Conservation (phyloP, 139 green algal species). For the Prasinococcaceae sp. region DNA sequence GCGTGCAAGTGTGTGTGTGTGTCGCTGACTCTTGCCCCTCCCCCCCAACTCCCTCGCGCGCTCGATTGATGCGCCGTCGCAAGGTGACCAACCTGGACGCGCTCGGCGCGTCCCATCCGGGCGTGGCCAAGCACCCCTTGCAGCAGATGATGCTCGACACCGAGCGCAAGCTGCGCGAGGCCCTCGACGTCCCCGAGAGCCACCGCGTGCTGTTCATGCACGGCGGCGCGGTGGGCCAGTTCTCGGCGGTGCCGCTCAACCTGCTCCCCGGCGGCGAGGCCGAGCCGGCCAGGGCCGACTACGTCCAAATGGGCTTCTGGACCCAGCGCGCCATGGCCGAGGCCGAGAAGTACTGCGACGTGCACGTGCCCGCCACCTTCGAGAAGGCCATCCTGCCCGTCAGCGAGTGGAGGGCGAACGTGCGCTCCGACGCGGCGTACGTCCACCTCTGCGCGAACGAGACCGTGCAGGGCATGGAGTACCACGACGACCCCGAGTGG, state of each 20-base stretch:
- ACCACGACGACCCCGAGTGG: constrained; percentile 64
- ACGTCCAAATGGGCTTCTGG: constrained; percentile 86
- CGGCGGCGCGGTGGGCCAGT: constrained; percentile 85
- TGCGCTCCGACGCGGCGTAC: constrained; percentile 63
- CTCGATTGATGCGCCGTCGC: no score
- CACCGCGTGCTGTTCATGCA: constrained; percentile 90
- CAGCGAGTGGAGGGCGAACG: constrained; percentile 67
- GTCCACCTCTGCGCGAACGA: constrained; percentile 99
- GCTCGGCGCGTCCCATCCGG: background rate
- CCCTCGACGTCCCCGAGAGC: constrained; percentile 84
- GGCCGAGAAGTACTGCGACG: constrained; percentile 55
- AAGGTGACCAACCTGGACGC: background rate
- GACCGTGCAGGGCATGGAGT: constrained; percentile 97
- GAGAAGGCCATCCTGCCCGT: constrained; percentile 36
- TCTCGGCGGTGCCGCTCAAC: constrained; percentile 87
- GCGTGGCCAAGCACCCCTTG: background rate
- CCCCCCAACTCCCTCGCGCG: no score
- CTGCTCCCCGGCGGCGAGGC: constrained; percentile 22
- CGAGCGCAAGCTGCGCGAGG: constrained; percentile 73
- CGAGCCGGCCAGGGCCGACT: constrained; percentile 42
- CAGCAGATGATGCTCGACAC: constrained; percentile 63
- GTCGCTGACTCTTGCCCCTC: no score
- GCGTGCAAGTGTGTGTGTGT: no score
- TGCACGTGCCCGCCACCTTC: constrained; percentile 2
- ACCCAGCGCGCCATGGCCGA: constrained; percentile 83